phyloP scores from a whole-genome alignment of 306 rosid genomes.

The Dicorynia guianensis region DNA sequence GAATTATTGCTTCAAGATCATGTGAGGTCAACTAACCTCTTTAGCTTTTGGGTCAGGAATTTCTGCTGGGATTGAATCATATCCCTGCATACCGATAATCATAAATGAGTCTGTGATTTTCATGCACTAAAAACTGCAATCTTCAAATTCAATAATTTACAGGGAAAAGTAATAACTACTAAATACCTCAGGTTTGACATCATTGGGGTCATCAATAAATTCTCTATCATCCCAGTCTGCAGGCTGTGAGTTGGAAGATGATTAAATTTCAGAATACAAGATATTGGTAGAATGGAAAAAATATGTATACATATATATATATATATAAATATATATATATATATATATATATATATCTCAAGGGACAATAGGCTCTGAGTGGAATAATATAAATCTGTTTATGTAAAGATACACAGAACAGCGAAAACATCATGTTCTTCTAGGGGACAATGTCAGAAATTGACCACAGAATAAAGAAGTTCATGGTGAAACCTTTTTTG shows the following conservation, averaged over 20 bases:
- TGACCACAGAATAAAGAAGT: conserved; percentile 30
- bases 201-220: too few relatives aligned
- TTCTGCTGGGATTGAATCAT: conserved; percentile 87
- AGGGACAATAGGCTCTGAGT: background rate
- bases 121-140: conserved; percentile 34
- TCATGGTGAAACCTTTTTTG: conserved; percentile 54
- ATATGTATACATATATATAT: too few relatives aligned
- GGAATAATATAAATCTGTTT: conserved; percentile 5
- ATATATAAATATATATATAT: too few relatives aligned
- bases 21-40: conserved; percentile 61
- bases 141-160: conserved; percentile 9
- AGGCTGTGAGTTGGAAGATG: conserved; percentile 7
- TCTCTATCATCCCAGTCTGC: too few relatives aligned
- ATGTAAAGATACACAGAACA: conserved; percentile 5
- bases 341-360: background rate
- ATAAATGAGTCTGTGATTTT: conserved; percentile 31
- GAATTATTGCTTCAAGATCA: background rate
- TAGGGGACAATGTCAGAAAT: conserved; percentile 14
- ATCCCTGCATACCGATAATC: conserved; percentile 67
- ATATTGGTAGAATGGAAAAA: background rate
- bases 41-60: conserved; percentile 89
- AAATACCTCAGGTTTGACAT: background rate
- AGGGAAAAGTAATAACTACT: conserved; percentile 28
- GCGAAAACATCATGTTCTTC: conserved; percentile 31
- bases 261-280: conserved; percentile 31